These are phyloP conservation scores for Mycena leptocephala DNA, from an alignment of 768 basidiomycete species.

Conservation along the genomic window DNA sequence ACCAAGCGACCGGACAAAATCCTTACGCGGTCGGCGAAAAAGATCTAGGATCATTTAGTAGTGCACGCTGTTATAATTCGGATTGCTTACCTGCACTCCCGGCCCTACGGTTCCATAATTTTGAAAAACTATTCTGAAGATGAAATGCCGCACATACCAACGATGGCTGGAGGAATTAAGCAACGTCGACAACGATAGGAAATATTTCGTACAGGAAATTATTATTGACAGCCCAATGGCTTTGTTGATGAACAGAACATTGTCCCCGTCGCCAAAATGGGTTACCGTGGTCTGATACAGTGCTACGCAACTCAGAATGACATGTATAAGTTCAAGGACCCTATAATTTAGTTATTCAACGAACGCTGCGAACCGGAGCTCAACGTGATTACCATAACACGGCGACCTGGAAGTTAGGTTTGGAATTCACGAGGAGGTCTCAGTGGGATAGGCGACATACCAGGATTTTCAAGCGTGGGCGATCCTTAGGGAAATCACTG, in stretches of 20 bases:
- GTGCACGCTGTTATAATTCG: not conserved
- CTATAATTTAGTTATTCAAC: not conserved
- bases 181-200: not conserved
- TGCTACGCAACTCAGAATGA: slow-evolving; percentile 12
- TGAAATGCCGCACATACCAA: not conserved
- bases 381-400: not conserved
- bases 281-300: slow-evolving; percentile 9
- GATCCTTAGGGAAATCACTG: slow-evolving; percentile 12
- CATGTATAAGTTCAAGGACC: slow-evolving; percentile 16
- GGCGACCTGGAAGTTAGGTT: not conserved
- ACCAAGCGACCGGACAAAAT: not conserved
- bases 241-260: slow-evolving; percentile 16
- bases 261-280: slow-evolving; percentile 4
- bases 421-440: not conserved
- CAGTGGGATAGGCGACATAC: not conserved
- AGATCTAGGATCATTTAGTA: not conserved
- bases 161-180: not conserved
- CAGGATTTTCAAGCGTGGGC: not conserved
- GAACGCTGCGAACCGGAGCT: not conserved
- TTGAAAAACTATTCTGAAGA: too few relatives aligned
- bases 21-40: slow-evolving; percentile 14
- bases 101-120: not conserved
- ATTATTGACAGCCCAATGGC: slow-evolving; percentile 16
- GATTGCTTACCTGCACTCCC: slow-evolving; percentile 2
- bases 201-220: not conserved